Base-by-base conservation (phyloP, 768 basidiomycete species). In the Boletus eberwhitei region DNA sequence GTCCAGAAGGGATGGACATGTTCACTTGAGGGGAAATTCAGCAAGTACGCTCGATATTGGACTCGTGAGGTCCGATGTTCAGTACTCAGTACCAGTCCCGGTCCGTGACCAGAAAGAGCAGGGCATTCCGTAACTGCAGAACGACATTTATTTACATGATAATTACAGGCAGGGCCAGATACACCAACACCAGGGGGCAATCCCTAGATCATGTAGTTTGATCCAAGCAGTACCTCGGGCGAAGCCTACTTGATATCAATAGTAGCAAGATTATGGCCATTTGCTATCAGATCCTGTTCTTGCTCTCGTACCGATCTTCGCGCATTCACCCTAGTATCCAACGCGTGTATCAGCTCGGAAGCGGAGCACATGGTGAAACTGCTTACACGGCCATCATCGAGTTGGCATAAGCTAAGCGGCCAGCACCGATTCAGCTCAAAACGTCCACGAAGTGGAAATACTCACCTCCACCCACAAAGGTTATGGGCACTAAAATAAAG, bases 221-320 rank as follows among this genome's bases (percentile, higher is more conserved):
- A 17, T 17, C 36, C 13, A 22, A 32, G 22, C 14, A 3, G 14
- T 14, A 17, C 0, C 9, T n/a, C n/a, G n/a, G n/a, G n/a, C 41
- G 2, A 79, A 92, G 35, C 79, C 43, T 50, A 58, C 13, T 39
- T 26, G 8, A 60, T 45, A n/a, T 40, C 24, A 2, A 60, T 45
- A 1, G 49, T 55, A 8, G 53, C 32, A 8, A 60, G 36, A 19
- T 48, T 39, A 17, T n/a, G 29, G 2, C 46, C 52, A 19, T 48
- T 32, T 3, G 1, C 11, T 8, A 45, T 21, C 24, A 40, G 3
- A 4, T 52, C 44, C 7, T 41, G 37, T 31, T 54, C 51, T 7
- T 26, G 24, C 8, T 39, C 44, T 5, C 55, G 55, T 8, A 47
- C 45, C 8, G 17, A 31, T 21, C n/a, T 53, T n/a, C 54, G 54